Conservation (phyloP, 352 stramenopile species). For the Pseudoperonospora humuli region DNA sequence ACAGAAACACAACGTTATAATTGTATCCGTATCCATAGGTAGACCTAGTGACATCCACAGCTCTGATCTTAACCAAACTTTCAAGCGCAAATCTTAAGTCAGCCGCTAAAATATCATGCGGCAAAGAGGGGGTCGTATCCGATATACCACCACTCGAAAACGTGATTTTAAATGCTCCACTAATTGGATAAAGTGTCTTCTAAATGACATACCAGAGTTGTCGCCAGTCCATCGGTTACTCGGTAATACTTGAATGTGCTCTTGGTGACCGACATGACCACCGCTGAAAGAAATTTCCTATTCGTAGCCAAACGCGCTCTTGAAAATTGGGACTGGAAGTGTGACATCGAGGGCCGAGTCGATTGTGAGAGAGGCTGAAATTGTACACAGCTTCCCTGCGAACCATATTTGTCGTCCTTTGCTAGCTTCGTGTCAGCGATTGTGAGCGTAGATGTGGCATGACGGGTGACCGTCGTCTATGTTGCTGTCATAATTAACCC, state of each 20-base stretch:
- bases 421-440: slow-evolving; percentile 19
- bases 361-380: slow-evolving; percentile 22
- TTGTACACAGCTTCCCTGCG: slow-evolving; percentile 29
- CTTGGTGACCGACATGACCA: slow-evolving; percentile 78
- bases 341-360: slow-evolving; percentile 12
- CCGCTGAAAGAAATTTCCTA: slow-evolving; percentile 74
- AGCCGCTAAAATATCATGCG: slow-evolving; percentile 79
- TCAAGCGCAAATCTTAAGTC: slow-evolving; percentile 86
- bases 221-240: slow-evolving; percentile 91
- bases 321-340: slow-evolving; percentile 56
- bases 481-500: slow-evolving; percentile 35
- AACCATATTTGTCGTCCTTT: slow-evolving; percentile 46
- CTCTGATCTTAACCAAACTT: slow-evolving; percentile 77
- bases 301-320: slow-evolving; percentile 51
- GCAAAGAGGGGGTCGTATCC: slow-evolving; percentile 81
- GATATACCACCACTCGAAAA: slow-evolving; percentile 59
- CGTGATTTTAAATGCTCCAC: slow-evolving; percentile 84
- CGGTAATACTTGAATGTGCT: slow-evolving; percentile 71
- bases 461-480: slow-evolving; percentile 25
- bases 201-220: slow-evolving; percentile 82
- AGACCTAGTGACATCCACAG: slow-evolving; percentile 82
- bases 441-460: slow-evolving; percentile 18
- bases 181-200: slow-evolving; percentile 87
- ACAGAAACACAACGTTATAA: slow-evolving; percentile 92
- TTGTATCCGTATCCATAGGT: slow-evolving; percentile 93